Evolutionary conservation across 306 rosid genomes (phyloP).

Genomic region (Vicia villosa): DNA sequence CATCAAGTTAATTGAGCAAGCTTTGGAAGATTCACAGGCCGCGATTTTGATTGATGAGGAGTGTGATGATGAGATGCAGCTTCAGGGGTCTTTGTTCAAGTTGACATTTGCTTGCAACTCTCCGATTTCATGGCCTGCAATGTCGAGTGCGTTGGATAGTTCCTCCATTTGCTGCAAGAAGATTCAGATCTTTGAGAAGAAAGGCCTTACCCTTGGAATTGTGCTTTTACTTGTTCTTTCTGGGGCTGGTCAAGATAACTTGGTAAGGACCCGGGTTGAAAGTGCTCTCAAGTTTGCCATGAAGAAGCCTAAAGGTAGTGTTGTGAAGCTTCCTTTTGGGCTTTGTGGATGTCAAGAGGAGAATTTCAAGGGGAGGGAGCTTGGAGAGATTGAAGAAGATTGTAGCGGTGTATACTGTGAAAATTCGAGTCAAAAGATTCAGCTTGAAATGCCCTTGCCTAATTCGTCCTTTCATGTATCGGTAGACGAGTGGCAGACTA

Average conservation of each 20-base stretch:
- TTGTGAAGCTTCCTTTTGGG: conserved; percentile 82
- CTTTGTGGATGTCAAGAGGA: conserved; percentile 94
- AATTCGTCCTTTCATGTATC: conserved; percentile 60
- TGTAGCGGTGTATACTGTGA: conserved; percentile 50
- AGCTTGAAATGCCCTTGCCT: conserved; percentile 65
- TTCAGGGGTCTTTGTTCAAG: conserved; percentile 67
- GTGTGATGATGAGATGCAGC: conserved; percentile 54
- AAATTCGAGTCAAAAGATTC: conserved; percentile 50
- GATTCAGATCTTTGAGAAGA: conserved; percentile 89
- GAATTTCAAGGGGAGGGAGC: conserved; percentile 64
- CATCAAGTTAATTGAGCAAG: conserved; percentile 80
- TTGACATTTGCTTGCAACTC: conserved; percentile 87
- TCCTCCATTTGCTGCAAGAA: conserved; percentile 79
- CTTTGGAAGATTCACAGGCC: conserved; percentile 67
- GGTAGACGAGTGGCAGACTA: conserved; percentile 88
- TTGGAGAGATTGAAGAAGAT: conserved; percentile 73
- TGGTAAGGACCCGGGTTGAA: conserved; percentile 62
- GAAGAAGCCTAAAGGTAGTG: conserved; percentile 64
- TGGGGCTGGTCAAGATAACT: conserved; percentile 62
- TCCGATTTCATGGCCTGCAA: conserved; percentile 72
- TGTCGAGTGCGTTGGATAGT: conserved; percentile 70
- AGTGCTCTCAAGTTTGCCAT: conserved; percentile 67
- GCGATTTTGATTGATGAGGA: conserved; percentile 80
- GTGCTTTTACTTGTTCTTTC: conserved; percentile 59
- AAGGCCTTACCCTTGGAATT: conserved; percentile 72